phyloP scores from a whole-genome alignment of 352 stramenopile species.

The Globisporangium alternatum region DNA sequence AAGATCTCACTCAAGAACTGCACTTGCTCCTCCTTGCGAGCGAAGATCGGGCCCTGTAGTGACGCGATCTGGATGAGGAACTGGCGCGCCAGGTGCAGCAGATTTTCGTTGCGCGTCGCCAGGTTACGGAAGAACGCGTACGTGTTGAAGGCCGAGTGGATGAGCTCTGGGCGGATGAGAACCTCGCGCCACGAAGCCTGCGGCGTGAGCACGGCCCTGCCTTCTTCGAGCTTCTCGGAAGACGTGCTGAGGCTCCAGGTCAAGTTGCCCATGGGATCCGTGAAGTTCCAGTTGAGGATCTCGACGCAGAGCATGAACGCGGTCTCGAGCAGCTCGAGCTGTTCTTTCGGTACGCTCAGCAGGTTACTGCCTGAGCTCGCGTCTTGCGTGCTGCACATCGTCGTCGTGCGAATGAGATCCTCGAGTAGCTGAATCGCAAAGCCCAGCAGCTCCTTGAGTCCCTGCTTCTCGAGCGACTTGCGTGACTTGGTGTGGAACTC shows the following conservation, averaged over 20 bases:
- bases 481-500: conserved; percentile 82
- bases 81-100: conserved; percentile 77
- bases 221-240: conserved; percentile 31
- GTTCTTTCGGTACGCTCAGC: conserved; percentile 45
- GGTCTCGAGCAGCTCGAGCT: conserved; percentile 72
- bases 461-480: conserved; percentile 53
- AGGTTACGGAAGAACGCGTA: conserved; percentile 79
- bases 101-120: conserved; percentile 57
- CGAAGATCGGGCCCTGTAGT: conserved; percentile 68
- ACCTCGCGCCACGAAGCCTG: conserved; percentile 68
- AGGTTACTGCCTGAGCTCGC: conserved; percentile 8
- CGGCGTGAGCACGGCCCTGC: conserved; percentile 43
- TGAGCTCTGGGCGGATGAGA: conserved; percentile 65
- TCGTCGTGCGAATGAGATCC: conserved; percentile 70
- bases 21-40: conserved; percentile 53
- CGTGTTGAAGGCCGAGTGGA: conserved; percentile 85
- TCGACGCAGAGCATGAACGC: conserved; percentile 77
- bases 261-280: conserved; percentile 57
- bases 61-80: conserved; percentile 81
- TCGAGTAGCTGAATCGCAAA: conserved; percentile 65
- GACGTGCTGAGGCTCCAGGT: conserved; percentile 56
- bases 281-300: conserved; percentile 78
- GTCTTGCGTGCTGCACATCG: conserved; percentile 36
- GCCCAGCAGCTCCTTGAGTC: conserved; percentile 57
- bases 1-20: conserved; percentile 75